These are phyloP conservation scores for Colletotrichum salicis DNA, from an alignment of 2,329 filamentous ascomycete genomes.

Conservation along the genomic window DNA sequence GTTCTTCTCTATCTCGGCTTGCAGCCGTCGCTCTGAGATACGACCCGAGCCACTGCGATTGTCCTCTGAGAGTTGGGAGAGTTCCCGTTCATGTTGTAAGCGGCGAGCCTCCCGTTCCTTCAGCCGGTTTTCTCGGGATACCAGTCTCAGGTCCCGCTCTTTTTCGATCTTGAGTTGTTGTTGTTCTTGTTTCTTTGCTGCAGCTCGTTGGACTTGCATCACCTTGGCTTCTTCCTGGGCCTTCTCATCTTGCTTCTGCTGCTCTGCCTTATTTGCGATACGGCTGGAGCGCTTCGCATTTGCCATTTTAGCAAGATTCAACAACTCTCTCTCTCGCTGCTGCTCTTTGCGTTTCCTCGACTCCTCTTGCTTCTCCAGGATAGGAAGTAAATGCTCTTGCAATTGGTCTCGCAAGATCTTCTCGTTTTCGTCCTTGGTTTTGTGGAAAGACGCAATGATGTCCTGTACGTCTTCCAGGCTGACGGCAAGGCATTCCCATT, in stretches of 20 bases:
- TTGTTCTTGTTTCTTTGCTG: slow-evolving; percentile 74
- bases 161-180: slow-evolving; percentile 69
- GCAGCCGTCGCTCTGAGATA: slow-evolving; percentile 82
- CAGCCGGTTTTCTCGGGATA: slow-evolving; percentile 86
- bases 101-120: slow-evolving; percentile 88
- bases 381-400: slow-evolving; percentile 81
- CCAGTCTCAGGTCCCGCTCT: slow-evolving; percentile 81
- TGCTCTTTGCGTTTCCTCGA: slow-evolving; percentile 76
- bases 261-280: slow-evolving; percentile 83
- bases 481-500: slow-evolving; percentile 92
- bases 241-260: slow-evolving; percentile 78
- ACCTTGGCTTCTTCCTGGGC: slow-evolving; percentile 73
- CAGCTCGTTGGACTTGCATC: slow-evolving; percentile 73
- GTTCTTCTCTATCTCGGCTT: slow-evolving; percentile 82
- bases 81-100: slow-evolving; percentile 84
- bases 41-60: slow-evolving; percentile 72
- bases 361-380: slow-evolving; percentile 83
- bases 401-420: slow-evolving; percentile 79
- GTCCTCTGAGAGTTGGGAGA: slow-evolving; percentile 81
- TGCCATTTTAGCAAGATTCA: slow-evolving; percentile 87
- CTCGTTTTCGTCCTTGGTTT: slow-evolving; percentile 85
- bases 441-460: slow-evolving; percentile 77
- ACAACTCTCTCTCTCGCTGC: slow-evolving; percentile 79
- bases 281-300: slow-evolving; percentile 93
- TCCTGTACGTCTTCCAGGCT: slow-evolving; percentile 79